Evolutionary conservation across 2,329 filamentous ascomycete species (phyloP), one percentile per base, ranked within the genome.

Genomic region (Pezicula carpinea): DNA sequence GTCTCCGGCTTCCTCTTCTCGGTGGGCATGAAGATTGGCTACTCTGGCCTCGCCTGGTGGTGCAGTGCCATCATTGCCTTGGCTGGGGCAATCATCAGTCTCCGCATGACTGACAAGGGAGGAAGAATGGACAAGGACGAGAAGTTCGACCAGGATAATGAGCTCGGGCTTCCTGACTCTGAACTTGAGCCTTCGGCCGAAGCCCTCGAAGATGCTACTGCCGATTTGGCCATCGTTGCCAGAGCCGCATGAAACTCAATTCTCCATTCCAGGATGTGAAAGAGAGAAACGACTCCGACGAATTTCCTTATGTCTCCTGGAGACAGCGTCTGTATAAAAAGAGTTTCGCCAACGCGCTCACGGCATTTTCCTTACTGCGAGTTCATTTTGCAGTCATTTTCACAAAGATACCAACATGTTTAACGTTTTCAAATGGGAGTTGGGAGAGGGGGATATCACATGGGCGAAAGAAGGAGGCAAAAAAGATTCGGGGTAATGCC

Each of bases 1-100:
- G 71, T 96, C 3, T 95, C 91, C 3, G 93, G 93, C 2, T 72
- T 90, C 22, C 76, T 97, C 19, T 95, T 96, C 67, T 80, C 89
- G 4, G 73, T 85, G 44, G 93, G 93, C 43, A 77, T 95, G 31
- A 77, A 82, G 54, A 77, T 83, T 6, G 90, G 91, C 31, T 92
- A 89, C 64, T 92, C 90, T 4, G 90, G 90, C 17, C 74, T 96
- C 29, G 86, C 90, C 0, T 99, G 93, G 92, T 99, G 93, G 93
- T 83, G 83, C 52, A 91, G 85, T 54, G 89, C 86, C 7, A 59
- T 86, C 3, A 81, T 96, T 26, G 88, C 89, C 29, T 68, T 89
- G 10, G 66, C 82, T 13, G 93, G 91, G 39, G 88, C 85, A 2
- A 69, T 87, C 43, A 73, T 93, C 59, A 88, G 86, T 65, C 74